Conservation (phyloP, 352 stramenopile species). For the Aphanomyces invadans region DNA sequence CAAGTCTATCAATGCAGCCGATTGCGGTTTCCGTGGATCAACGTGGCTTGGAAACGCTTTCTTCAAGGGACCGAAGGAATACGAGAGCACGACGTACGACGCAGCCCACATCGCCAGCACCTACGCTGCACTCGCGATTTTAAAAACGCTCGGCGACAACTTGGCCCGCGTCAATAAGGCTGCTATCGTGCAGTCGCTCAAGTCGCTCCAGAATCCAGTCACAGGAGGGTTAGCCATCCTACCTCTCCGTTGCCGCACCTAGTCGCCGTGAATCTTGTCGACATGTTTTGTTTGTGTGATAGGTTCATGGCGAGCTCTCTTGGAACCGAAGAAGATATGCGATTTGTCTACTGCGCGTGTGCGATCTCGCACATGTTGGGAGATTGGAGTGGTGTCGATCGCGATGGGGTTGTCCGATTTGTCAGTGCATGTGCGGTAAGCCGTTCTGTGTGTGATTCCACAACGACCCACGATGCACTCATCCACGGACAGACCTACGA, state of each 20-base stretch:
- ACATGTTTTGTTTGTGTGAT: background rate
- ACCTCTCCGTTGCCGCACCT: background rate
- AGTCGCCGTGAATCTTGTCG: background rate
- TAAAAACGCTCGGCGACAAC: constrained; percentile 79
- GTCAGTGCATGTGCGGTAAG: constrained; percentile 75
- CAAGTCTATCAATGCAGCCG: constrained; percentile 42
- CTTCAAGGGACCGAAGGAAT: constrained; percentile 36
- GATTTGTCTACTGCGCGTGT: constrained; percentile 84
- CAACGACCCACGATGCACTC: constrained; percentile 14
- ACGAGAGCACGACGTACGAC: constrained; percentile 69
- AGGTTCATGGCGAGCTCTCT: constrained; percentile 64
- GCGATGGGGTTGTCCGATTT: constrained; percentile 57
- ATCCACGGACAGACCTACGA: constrained; percentile 55
- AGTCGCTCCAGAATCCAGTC: constrained; percentile 62
- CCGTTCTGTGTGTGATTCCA: constrained; percentile 14
- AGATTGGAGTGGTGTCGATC: constrained; percentile 75
- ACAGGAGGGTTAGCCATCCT: constrained; percentile 43
- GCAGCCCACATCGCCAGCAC: constrained; percentile 80
- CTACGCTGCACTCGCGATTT: constrained; percentile 74
- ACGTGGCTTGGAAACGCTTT: constrained; percentile 60
- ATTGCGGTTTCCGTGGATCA: constrained; percentile 69
- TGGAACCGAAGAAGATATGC: constrained; percentile 82
- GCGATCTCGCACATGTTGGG: constrained; percentile 82
- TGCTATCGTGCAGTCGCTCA: constrained; percentile 50
- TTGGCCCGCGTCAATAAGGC: constrained; percentile 63